Conservation (phyloP, 1,284 basidiomycete species). For the Ustilago crameri region DNA sequence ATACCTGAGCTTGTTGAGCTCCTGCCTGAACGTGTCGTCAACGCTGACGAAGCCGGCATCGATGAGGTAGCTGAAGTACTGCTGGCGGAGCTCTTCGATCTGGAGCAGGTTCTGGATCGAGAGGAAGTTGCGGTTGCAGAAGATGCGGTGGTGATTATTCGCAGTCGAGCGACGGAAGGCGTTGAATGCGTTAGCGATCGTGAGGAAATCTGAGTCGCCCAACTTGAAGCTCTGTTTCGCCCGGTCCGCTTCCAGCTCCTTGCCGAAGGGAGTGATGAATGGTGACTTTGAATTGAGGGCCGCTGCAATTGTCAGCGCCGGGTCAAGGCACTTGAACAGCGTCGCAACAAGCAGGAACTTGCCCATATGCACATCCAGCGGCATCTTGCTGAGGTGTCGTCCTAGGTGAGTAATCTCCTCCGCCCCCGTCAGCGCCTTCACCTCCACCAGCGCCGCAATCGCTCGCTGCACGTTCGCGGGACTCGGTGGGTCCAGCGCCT, state of each 20-base stretch:
- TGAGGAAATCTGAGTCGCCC: conserved; percentile 95
- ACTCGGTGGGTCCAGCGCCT: conserved; percentile 89
- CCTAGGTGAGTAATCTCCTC: conserved; percentile 98
- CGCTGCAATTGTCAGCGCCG: conserved; percentile 91
- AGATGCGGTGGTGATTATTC: conserved; percentile 72
- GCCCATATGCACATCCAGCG: conserved; percentile 94
- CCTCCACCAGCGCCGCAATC: conserved; percentile 89
- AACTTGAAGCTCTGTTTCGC: conserved; percentile 84
- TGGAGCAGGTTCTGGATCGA: conserved; percentile 92
- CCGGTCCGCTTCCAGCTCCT: conserved; percentile 85
- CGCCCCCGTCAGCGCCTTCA: conserved; percentile 81
- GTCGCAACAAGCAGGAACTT: conserved; percentile 91
- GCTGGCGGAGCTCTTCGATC: conserved; percentile 95
- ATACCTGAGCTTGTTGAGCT: conserved; percentile 75
- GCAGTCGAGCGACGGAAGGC: conserved; percentile 85
- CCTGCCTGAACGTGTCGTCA: conserved; percentile 76
- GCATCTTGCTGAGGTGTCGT: conserved; percentile 86
- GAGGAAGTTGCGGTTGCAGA: conserved; percentile 85
- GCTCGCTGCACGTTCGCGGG: conserved; percentile 90
- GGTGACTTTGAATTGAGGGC: conserved; percentile 92
- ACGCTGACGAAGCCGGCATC: conserved; percentile 87
- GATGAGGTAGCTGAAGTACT: conserved; percentile 81
- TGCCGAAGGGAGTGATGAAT: conserved; percentile 84
- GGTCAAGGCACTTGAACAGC: conserved; percentile 89
- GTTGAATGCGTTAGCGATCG: conserved; percentile 88